A percentile compares a stretch with the other conserved stretches of the same genome.
These are phyloP conservation scores for Raphidocelis subcapitata DNA, from an alignment of 139 green algal genomes.

Conservation along the genomic window DNA sequence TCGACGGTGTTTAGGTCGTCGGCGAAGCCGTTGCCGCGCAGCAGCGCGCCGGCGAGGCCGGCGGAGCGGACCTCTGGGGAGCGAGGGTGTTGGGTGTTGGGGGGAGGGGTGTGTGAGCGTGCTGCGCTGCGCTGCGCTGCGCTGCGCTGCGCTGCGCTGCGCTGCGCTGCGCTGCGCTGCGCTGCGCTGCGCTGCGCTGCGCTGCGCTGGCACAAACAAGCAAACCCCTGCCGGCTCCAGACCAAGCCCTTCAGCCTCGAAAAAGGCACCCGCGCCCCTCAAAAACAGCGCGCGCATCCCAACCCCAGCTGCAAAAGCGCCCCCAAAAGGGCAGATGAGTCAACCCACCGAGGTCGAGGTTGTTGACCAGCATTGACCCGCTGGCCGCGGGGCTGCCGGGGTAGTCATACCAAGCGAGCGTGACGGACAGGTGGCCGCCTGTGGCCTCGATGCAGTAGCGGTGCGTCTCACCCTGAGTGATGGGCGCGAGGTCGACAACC, in stretches of 20 bases:
- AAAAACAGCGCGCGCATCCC: too few relatives aligned
- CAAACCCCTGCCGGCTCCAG: too few relatives aligned
- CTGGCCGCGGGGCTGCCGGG: slow-evolving; percentile 31
- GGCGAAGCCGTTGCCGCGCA: slow-evolving; percentile 64
- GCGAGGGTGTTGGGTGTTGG: too few relatives aligned
- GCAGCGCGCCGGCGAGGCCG: slow-evolving; percentile 51
- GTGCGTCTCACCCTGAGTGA: slow-evolving; percentile 35
- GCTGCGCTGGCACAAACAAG: too few relatives aligned
- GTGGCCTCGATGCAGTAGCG: slow-evolving; percentile 68
- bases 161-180: too few relatives aligned
- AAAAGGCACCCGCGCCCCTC: too few relatives aligned
- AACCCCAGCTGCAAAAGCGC: too few relatives aligned
- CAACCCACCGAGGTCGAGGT: slow-evolving; percentile 75
- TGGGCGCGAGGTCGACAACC: slow-evolving; percentile 46
- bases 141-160: too few relatives aligned
- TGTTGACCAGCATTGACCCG: slow-evolving; percentile 73
- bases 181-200: too few relatives aligned
- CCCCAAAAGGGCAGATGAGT: too few relatives aligned
- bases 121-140: too few relatives aligned
- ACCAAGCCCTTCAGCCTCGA: too few relatives aligned
- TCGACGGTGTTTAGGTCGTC: slow-evolving; percentile 87
- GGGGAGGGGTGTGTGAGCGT: neutral
- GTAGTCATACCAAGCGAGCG: slow-evolving; percentile 73
- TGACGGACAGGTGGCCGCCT: slow-evolving; percentile 67
- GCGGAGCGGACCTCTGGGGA: slow-evolving; percentile 40